Evolutionary conservation across 345 rosid species (phyloP).

Genomic region (Gossypium herbaceum): DNA sequence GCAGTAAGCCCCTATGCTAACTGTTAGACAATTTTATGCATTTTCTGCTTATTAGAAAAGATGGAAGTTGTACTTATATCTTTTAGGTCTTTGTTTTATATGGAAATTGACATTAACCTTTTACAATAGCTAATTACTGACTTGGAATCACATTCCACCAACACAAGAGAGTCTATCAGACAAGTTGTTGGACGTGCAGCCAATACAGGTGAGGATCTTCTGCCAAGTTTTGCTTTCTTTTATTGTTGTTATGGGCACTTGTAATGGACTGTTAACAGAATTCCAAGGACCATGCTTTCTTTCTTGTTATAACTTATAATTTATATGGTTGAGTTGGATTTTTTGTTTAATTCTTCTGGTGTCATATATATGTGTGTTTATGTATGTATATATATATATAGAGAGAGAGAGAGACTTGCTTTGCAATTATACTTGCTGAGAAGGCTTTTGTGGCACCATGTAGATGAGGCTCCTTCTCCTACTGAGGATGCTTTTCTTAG

Average conservation of each 20-base stretch:
- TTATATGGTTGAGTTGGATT: too few species aligned
- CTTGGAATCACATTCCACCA: conserved; percentile 54
- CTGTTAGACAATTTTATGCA: not conserved
- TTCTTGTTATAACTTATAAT: not conserved
- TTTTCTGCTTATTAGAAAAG: not conserved
- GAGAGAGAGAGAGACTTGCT: not conserved
- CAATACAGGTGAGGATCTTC: conserved; percentile 39
- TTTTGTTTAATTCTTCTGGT: too few species aligned
- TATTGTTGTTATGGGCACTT: not conserved
- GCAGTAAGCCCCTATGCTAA: conserved; percentile 40
- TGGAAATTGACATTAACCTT: conserved; percentile 24
- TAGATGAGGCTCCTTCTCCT: conserved; percentile 46
- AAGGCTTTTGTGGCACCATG: conserved; percentile 22
- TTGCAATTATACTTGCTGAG: not conserved
- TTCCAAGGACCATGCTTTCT: not conserved
- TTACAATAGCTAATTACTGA: conserved; percentile 52
- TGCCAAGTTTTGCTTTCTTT: not conserved
- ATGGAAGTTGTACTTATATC: not conserved
- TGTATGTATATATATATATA: too few species aligned
- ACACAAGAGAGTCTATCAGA: conserved; percentile 41
- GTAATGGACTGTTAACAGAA: not conserved
- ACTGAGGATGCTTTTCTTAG: conserved; percentile 57
- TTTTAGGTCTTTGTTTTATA: conserved; percentile 11
- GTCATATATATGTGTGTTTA: too few species aligned
- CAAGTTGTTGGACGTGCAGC: conserved; percentile 27